Evolutionary conservation across 352 stramenopile species (phyloP), one percentile per base, ranked within the genome.

Genomic region (Globisporangium acanthophoron): DNA sequence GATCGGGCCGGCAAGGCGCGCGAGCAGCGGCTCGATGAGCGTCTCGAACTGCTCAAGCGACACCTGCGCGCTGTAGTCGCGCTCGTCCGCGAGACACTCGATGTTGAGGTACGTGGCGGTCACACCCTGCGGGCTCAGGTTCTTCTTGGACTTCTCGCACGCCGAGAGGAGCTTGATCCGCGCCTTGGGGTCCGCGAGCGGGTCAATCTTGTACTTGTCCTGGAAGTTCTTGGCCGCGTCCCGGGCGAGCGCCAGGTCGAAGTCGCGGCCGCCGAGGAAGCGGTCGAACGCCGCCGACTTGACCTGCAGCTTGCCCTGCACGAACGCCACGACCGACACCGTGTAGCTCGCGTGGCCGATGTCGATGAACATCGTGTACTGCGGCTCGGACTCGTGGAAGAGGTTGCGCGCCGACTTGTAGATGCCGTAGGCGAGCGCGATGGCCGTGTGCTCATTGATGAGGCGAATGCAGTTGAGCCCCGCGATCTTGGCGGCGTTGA

Each of bases 121-220:
- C 7, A 99, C 97, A 45, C 97, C 97, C 64, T 97, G 80, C 0
- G 97, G 97, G 58, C 81, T 97, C 13, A 99, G 76, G 60, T 98
- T 99, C 82, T 99, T 99, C 83, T 99, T 99, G 43, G 96, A 88
- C 80, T 99, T 99, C 74, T 99, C 97, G n/a, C 95, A 98, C 5
- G 96, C 96, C 29, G 84, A 92, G 15, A 98, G 76, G 40, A 99
- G 77, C 83, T 99, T 99, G 56, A 99, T 84, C 68, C 96, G 83
- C 41, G 97, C 75, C 73, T 99, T 99, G 43, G 86, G 70, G 62
- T 95, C 92, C 5, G 82, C 81, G 37, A 97, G 78, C 31, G 92
- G 80, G 62, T 99, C 90, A 29, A 88, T 93, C 64, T 97, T 96
- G 80, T 97, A 96, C 80, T 99, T 99, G 39, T 88, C 92, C 43